A percentile compares a stretch with the other conserved stretches of the same genome.
These are phyloP conservation scores for Zoysia japonica DNA, from an alignment of 176 grass and related monocot species.

Conservation along the genomic window DNA sequence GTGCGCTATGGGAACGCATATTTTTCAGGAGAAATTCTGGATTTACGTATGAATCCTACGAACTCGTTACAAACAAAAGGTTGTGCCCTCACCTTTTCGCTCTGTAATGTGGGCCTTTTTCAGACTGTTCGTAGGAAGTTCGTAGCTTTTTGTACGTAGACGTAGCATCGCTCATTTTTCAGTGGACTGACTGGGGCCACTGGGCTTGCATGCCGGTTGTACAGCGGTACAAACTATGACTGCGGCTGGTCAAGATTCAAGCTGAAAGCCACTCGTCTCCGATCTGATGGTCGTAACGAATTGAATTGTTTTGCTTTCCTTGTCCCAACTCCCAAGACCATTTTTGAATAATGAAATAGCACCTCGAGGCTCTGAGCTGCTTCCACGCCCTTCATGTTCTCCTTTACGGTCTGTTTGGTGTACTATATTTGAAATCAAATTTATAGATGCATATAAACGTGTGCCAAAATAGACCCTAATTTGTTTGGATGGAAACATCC, in stretches of 20 bases:
- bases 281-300: not conserved
- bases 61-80: too few relatives aligned
- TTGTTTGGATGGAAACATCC: not conserved
- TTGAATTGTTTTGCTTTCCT: not conserved
- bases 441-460: not conserved
- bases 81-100: too few relatives aligned
- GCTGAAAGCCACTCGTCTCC: not conserved
- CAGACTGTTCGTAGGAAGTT: too few relatives aligned
- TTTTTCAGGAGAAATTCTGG: too few relatives aligned
- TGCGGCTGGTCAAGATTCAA: not conserved
- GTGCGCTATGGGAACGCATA: too few relatives aligned
- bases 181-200: too few relatives aligned
- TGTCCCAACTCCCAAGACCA: not conserved
- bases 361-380: not conserved
- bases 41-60: too few relatives aligned
- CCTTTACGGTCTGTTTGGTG: not conserved
- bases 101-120: too few relatives aligned
- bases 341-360: not conserved
- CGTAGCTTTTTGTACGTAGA: too few relatives aligned
- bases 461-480: not conserved
- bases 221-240: too few relatives aligned
- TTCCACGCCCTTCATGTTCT: not conserved
- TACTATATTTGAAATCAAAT: not conserved
- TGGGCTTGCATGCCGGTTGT: too few relatives aligned
- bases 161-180: too few relatives aligned